Evolutionary conservation across 2,329 filamentous ascomycete species (phyloP), one percentile per base, ranked within the genome.

Genomic region (Scedosporium dehoogii): DNA sequence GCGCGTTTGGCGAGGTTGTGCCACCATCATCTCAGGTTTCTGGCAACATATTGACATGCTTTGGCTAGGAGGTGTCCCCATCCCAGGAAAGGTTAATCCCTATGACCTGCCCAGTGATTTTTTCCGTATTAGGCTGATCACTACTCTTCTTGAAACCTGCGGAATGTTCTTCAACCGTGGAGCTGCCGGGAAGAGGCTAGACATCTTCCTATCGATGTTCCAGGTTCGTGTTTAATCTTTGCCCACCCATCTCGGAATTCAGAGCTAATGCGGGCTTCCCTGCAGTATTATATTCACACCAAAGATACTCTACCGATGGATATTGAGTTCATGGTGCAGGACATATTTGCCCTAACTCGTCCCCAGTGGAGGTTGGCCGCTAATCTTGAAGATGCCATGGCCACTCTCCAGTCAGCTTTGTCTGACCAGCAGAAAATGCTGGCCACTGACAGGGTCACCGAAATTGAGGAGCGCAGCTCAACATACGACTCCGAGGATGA

Each of bases 121-220:
- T 75, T 99, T 99, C 75, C 90, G 94, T 60, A 92, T 97, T 70
- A 91, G 94, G 10, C 81, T 99, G 42, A 87, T 96, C 33, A 90
- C 92, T 66, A 96, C 89, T 14, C 81, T 99, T 58, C 82, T 99
- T 4, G 96, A 99, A 74, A 97, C 92, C 0, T 97, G 93, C 67
- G 94, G 96, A 62, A 88, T 96, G 73, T 99, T 93, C 77, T 99
- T 97, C 69, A 94, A 94, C 73, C 89, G 93, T 69, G 94, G 96
- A 6, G 86, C 89, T 53, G 90, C 92, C 1, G 96, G 92, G 73
- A 97, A 97, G 80, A 99, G 97, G 76, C 83, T 99, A 9, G 94
- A 99, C 70, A 97, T 96, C 73, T 99, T 97, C 75, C 79, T 99
- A 64, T 93, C 89, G 0, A 97, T 97, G 75, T 91, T 99, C 69